Evolutionary conservation across 2,329 filamentous ascomycete genomes (phyloP), one percentile per base, ranked within the genome.

Genomic region (Ceratocystis cubensis): DNA sequence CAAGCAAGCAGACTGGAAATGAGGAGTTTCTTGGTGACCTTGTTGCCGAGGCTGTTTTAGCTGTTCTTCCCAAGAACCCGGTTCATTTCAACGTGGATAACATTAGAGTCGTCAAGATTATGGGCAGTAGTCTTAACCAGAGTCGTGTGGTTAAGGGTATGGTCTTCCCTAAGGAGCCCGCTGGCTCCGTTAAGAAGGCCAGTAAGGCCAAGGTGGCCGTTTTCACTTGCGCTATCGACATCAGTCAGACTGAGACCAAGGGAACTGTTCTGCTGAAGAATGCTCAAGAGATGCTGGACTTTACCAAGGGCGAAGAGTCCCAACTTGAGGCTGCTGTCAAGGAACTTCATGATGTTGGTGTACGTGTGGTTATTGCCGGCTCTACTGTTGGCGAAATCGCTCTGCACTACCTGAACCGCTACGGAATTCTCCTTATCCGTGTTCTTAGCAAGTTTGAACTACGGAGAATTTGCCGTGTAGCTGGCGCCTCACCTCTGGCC

Each of bases 11-110:
- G 78, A 93, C 87, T 73, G 94, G 94, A 72, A 91, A 84, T 74
- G 94, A 99, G 80, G 90, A 96, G 65, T 84, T 91, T 73, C 82
- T 99, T 65, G 89, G 92, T 69, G 81, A 87, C 65, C 83, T 97
- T 73, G 92, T 99, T 70, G 87, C 95, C 59, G 91, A 96, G 75
- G 86, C 84, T 53, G 84, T 88, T 66, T 84, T 97, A 66, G 86
- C 91, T 57, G 92, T 99, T 22, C 83, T 99, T 70, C 94, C 95
- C 71, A 96, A 96, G 81, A 96, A 96, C 79, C 89, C 94, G 25
- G 79, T 83, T 75, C 92, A 95, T 79, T 99, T 99, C 84, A 99
- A 96, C 78, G 91, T 99, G 70, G 94, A 99, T 81, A 99, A 99
- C 77, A 88, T 99, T 73, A 89, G 94, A 69, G 95, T 99, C 67